phyloP scores from a whole-genome alignment of 345 rosid genomes.

The Geranium rotundifolium region DNA sequence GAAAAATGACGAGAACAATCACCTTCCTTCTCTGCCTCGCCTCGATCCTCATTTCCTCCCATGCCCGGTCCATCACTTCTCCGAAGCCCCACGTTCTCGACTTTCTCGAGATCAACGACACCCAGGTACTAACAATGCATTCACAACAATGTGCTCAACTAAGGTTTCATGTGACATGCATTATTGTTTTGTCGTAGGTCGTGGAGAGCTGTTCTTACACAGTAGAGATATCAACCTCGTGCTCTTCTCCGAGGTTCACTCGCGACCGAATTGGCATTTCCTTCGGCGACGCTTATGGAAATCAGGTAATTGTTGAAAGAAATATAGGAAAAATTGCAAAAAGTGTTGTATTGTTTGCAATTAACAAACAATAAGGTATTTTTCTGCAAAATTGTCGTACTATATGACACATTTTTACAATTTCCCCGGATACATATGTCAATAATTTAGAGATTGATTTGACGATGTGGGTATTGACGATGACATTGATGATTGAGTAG shows the following conservation, averaged over 20 bases:
- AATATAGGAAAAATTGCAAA: neutral
- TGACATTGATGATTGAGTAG: slow-evolving; percentile 14
- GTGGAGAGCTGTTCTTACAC: slow-evolving; percentile 45
- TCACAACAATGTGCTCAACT: too few species aligned
- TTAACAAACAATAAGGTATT: too few species aligned
- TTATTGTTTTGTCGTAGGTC: slow-evolving; percentile 13
- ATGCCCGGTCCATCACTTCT: neutral
- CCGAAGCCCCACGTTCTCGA: slow-evolving; percentile 24
- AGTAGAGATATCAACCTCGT: slow-evolving; percentile 48
- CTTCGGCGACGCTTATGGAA: slow-evolving; percentile 71
- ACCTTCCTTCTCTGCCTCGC: neutral
- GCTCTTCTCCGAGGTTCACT: slow-evolving; percentile 41
- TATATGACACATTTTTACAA: too few species aligned
- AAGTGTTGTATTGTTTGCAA: too few species aligned
- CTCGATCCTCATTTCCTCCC: neutral
- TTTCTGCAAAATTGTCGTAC: too few species aligned
- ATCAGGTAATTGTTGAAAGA: slow-evolving; percentile 27
- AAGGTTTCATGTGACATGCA: too few species aligned
- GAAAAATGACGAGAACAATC: neutral
- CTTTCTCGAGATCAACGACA: slow-evolving; percentile 29
- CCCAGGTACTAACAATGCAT: slow-evolving; percentile 18
- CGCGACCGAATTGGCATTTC: slow-evolving; percentile 65
- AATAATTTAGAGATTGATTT: too few species aligned
- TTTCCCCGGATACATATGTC: too few species aligned
- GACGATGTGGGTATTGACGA: too few species aligned